Evolutionary conservation across 179 eudicot species (phyloP), one percentile per base, ranked within the genome.

Genomic region (Silene coronaria): DNA sequence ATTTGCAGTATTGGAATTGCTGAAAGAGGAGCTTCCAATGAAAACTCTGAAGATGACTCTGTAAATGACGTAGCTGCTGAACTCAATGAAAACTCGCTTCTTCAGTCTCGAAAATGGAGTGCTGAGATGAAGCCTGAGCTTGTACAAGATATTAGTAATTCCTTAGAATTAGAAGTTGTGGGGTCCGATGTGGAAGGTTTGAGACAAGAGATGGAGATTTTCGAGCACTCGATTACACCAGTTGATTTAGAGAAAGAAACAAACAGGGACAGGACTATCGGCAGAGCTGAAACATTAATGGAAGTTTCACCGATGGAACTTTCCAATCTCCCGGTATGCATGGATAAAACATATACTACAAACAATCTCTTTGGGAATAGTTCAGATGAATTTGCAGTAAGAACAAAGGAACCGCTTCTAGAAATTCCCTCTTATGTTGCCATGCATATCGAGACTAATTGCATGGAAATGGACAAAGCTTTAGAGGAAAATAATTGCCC

Each of bases 1-100:
- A 55, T 57, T 42, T 63, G 55, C 74, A 57, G 59, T 24, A 64
- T 76, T 27, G 77, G 65, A 16, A 58, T 76, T 36, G 66, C 70
- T 57, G 55, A 48, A 58, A 62, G 46, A 48, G 72, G 70, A 19
- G 24, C 59, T 74, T 14, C n/a, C 32, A 3, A 22, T 38, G 67
- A 51, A 62, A 63, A 55, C 32, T 19, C 36, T 70, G 69, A 51
- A 64, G 76, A 75, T 22, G 19, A 23, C 45, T 17, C 67, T 22
- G 10, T 65, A 23, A 22, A 46, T 19, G 72, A 57, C 53, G 76
- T 22, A 60, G 75, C 66, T 63, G 77, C 70, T 26, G 73, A 59
- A 48, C 62, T 66, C 17, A 14, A 73, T 42, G 14, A 32, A 22
- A 65, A 45, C 30, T 32, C 72, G 9, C 62, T 6, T 57, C 62